Percentiles rank a stretch among this genome's conserved stretches.
Evolutionary conservation across 768 basidiomycete genomes (phyloP).

Genomic region (Agrocybe chaxingu): DNA sequence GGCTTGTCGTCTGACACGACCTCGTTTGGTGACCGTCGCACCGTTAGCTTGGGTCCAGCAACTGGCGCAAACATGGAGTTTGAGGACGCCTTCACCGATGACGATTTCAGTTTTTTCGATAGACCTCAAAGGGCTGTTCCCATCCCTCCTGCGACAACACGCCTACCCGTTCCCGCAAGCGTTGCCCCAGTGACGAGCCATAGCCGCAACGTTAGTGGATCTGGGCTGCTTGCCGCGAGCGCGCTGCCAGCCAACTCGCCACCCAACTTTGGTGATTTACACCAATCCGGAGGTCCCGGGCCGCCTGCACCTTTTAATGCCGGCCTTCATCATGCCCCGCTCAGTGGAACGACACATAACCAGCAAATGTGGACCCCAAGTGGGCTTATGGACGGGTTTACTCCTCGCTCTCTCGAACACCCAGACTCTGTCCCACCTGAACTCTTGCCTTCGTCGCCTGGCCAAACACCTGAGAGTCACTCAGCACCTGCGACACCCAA

Average conservation of each 20-base stretch:
- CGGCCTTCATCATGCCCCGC: slow-evolving; percentile 6
- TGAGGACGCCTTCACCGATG: slow-evolving; percentile 74
- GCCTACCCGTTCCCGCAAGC: background rate
- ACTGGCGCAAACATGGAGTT: slow-evolving; percentile 42
- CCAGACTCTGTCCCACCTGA: slow-evolving; percentile 32
- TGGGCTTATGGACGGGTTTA: slow-evolving; percentile 24
- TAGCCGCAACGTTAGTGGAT: background rate
- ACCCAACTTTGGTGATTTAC: slow-evolving; percentile 22
- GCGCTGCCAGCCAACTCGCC: slow-evolving; percentile 5
- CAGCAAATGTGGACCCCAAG: slow-evolving; percentile 23
- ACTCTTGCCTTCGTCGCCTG: slow-evolving; percentile 48
- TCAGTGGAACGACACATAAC: slow-evolving; percentile 2
- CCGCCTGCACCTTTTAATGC: slow-evolving; percentile 10
- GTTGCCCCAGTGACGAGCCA: background rate
- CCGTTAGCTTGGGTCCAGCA: slow-evolving; percentile 6
- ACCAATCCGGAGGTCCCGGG: slow-evolving; percentile 15
- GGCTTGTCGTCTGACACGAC: too few species aligned
- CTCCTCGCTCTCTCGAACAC: slow-evolving; percentile 24
- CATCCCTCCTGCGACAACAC: background rate
- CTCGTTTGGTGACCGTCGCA: too few species aligned
- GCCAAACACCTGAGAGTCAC: slow-evolving; percentile 42
- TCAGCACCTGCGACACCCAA: slow-evolving; percentile 51
- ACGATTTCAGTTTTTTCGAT: slow-evolving; percentile 89
- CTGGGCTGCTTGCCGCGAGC: background rate
- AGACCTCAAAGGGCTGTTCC: slow-evolving; percentile 29